Evolutionary conservation across 1,284 basidiomycete species (phyloP), one percentile per base, ranked within the genome.

Genomic region (Kalmanozyma brasiliensis): DNA sequence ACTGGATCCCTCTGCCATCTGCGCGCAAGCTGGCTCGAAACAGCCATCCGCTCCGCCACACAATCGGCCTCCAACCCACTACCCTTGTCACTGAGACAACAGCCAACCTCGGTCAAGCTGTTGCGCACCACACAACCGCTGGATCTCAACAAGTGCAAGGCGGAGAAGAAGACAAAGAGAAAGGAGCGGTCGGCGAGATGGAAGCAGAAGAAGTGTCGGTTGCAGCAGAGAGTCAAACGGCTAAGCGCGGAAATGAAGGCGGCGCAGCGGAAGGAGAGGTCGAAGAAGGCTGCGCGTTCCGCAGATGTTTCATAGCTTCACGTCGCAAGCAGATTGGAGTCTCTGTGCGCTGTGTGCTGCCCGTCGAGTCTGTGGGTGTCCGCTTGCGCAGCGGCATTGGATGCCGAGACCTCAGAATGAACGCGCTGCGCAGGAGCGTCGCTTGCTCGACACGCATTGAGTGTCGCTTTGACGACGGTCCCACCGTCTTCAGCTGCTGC

Each of bases 61-160:
- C 34, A 14, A 19, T 51, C 26, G 11, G 6, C 42, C 8, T 14
- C 47, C 8, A 9, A 29, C 20, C 8, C 42, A 20, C 10, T 8
- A 17, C 13, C 58, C 20, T 14, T 44, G 11, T 19, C 36, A 14
- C 23, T 58, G 33, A 22, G 33, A 13, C 45, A 52, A 34, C 36
- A 29, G n/a, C 59, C 64, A 32, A 45, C 65, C 4, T 51, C 56
- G 36, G 53, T 64, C 53, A 69, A 60, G 36, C 19, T 65, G 36
- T 40, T 68, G n/a, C 34, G 57, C 2, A 68, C 60, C 4, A 68
- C 70, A 1, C 65, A 68, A 30, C 65, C 65, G 2, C 17, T 35
- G 17, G 65, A 68, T 38, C 44, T 73, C 14, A 73, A 68, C 26
- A 57, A 49, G 0, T 53, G 52, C 30, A 73, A 68, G 33, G 55